Conservation (phyloP, 208 protist species). For the Leptomonas pyrrhocoris region DNA sequence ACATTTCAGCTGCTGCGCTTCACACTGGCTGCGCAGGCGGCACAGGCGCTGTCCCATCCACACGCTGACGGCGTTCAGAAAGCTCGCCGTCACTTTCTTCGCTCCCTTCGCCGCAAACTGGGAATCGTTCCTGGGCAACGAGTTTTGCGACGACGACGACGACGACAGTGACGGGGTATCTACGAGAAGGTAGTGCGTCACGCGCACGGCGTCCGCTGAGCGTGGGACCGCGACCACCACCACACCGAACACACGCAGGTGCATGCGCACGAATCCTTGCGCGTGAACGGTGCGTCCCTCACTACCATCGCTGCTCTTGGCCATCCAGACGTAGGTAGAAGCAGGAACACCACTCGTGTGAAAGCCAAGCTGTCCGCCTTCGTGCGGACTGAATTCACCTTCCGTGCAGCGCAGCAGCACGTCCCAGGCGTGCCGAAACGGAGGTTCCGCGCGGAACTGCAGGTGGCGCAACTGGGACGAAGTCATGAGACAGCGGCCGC, state of each 20-base stretch:
- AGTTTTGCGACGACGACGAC: neutral
- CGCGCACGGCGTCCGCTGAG: slow-evolving; percentile 20
- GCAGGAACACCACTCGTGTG: slow-evolving; percentile 37
- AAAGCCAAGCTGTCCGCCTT: slow-evolving; percentile 37
- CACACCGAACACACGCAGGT: slow-evolving; percentile 31
- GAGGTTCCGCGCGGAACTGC: slow-evolving; percentile 14
- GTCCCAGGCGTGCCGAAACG: slow-evolving; percentile 21
- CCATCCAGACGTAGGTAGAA: slow-evolving; percentile 35
- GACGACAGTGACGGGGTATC: neutral
- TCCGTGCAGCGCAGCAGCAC: slow-evolving; percentile 24
- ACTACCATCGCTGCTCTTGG: slow-evolving; percentile 2
- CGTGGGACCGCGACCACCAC: slow-evolving; percentile 41
- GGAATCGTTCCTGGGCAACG: neutral
- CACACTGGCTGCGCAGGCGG: slow-evolving; percentile 9
- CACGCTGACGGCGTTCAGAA: neutral
- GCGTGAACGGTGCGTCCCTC: slow-evolving; percentile 11
- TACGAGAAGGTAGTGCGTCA: slow-evolving; percentile 41
- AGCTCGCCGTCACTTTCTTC: neutral
- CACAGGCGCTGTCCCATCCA: slow-evolving; percentile 28
- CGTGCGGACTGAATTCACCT: slow-evolving; percentile 1
- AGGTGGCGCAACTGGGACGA: slow-evolving; percentile 30
- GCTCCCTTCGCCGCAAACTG: slow-evolving; percentile 4
- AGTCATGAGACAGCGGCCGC: no score
- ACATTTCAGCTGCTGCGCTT: slow-evolving; percentile 11
- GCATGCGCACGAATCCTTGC: slow-evolving; percentile 16